Conservation (phyloP, 2,329 filamentous ascomycete genomes). For the Ascochyta fabae region DNA sequence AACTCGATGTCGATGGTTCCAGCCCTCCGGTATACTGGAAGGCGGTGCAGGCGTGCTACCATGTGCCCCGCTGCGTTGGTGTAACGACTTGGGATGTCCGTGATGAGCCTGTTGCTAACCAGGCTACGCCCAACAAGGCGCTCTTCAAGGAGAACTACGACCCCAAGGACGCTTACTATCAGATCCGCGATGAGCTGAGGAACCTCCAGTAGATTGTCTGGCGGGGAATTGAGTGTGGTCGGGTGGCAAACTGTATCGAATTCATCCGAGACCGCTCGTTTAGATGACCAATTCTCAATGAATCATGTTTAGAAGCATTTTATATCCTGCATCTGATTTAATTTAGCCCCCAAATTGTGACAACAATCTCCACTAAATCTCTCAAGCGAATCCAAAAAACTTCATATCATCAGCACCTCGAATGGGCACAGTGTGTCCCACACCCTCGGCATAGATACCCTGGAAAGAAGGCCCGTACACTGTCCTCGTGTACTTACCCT, state of each 20-base stretch:
- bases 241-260: not conserved
- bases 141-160: conserved; percentile 54
- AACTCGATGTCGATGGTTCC: conserved; percentile 70
- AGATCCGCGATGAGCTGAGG: not conserved
- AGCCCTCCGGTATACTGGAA: conserved; percentile 64
- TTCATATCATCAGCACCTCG: conserved; percentile 45
- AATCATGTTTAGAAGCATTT: too few species aligned
- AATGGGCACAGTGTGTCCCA: conserved; percentile 46
- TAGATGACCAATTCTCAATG: too few species aligned
- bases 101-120: conserved; percentile 44
- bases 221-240: too few species aligned
- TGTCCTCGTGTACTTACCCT: conserved; percentile 42
- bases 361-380: too few species aligned
- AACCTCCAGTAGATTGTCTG: not conserved
- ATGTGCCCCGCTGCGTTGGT: conserved; percentile 66
- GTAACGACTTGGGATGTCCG: conserved; percentile 68
- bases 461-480: conserved; percentile 40
- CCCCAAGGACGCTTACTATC: conserved; percentile 51
- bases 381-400: conserved; percentile 39
- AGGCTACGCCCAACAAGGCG: conserved; percentile 50
- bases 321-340: too few species aligned
- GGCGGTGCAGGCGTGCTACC: conserved; percentile 63
- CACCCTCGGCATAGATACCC: conserved; percentile 44
- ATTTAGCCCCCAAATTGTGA: too few species aligned
- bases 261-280: not conserved